phyloP scores from a whole-genome alignment of 805 yeast genomes.

The Yamadazyma akitaensis region DNA sequence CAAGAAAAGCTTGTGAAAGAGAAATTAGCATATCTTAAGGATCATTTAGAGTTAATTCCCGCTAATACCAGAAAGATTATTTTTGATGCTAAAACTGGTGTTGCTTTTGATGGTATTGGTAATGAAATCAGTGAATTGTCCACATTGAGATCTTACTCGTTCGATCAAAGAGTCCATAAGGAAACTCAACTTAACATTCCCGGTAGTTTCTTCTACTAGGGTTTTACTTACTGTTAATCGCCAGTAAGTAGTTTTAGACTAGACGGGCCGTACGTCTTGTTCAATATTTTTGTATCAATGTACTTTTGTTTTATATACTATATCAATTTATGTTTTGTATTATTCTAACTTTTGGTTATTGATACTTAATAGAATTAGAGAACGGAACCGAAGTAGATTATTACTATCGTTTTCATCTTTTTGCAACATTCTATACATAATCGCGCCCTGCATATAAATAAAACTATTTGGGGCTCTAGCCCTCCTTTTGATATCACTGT shows the following conservation, averaged over 20 bases:
- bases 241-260: not conserved
- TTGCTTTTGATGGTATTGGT: constrained; percentile 16
- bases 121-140: constrained; percentile 14
- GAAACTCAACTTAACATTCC: constrained; percentile 13
- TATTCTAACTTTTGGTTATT: too few species aligned
- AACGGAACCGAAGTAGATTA: too few species aligned
- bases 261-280: not conserved
- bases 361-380: too few species aligned
- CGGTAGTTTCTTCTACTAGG: constrained; percentile 14
- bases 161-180: constrained; percentile 8
- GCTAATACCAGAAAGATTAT: constrained; percentile 12
- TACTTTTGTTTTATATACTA: too few species aligned
- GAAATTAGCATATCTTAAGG: constrained; percentile 6
- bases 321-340: too few species aligned
- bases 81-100: constrained; percentile 17
- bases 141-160: constrained; percentile 11
- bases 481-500: not conserved
- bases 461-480: not conserved
- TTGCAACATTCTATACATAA: too few species aligned
- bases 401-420: too few species aligned
- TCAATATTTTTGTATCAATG: too few species aligned
- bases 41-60: constrained; percentile 14
- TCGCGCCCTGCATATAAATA: not conserved
- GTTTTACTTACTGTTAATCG: not conserved
- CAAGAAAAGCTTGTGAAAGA: constrained; percentile 8